These are phyloP conservation scores for Elaphomyces granulatus DNA, from an alignment of 495 filamentous ascomycete species.

Conservation along the genomic window DNA sequence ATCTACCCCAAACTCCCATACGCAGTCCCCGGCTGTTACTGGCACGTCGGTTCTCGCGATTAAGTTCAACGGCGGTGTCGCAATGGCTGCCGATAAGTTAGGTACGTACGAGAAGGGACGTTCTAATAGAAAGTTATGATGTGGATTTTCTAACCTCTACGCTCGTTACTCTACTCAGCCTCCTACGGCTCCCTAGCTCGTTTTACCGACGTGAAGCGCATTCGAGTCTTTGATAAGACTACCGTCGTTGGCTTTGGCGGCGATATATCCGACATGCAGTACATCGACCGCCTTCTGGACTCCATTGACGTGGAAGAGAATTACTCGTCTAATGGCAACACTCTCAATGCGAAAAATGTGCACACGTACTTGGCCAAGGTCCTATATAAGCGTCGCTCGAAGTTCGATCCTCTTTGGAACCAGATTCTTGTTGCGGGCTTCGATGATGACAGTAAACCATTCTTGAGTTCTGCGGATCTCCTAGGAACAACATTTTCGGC, in stretches of 20 bases:
- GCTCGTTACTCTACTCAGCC: slow-evolving; percentile 34
- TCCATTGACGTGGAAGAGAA: slow-evolving; percentile 80
- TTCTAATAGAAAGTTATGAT: too few relatives aligned
- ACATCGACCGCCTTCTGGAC: slow-evolving; percentile 77
- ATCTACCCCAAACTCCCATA: slow-evolving; percentile 63
- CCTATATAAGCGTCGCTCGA: slow-evolving; percentile 81
- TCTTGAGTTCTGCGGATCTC: slow-evolving; percentile 79
- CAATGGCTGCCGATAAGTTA: slow-evolving; percentile 92
- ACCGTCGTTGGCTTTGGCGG: slow-evolving; percentile 79
- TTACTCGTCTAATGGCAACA: slow-evolving; percentile 46
- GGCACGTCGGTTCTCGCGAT: slow-evolving; percentile 89
- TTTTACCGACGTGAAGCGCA: slow-evolving; percentile 85
- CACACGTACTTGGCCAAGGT: slow-evolving; percentile 93
- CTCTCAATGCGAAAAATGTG: slow-evolving; percentile 78
- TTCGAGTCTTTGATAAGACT: slow-evolving; percentile 60
- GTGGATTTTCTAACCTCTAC: slow-evolving; percentile 2
- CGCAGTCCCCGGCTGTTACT: slow-evolving; percentile 81
- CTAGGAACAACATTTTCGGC: slow-evolving; percentile 81
- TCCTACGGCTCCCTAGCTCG: slow-evolving; percentile 96
- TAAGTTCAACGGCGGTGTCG: slow-evolving; percentile 92
- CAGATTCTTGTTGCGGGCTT: slow-evolving; percentile 78
- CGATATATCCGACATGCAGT: slow-evolving; percentile 97
- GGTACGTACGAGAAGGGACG: slow-evolving; percentile 40
- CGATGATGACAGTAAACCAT: slow-evolving; percentile 65
- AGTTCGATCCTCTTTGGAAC: slow-evolving; percentile 98